phyloP scores from a whole-genome alignment of 371 early-diverging fungal genomes.

The Mucor racemosus region DNA sequence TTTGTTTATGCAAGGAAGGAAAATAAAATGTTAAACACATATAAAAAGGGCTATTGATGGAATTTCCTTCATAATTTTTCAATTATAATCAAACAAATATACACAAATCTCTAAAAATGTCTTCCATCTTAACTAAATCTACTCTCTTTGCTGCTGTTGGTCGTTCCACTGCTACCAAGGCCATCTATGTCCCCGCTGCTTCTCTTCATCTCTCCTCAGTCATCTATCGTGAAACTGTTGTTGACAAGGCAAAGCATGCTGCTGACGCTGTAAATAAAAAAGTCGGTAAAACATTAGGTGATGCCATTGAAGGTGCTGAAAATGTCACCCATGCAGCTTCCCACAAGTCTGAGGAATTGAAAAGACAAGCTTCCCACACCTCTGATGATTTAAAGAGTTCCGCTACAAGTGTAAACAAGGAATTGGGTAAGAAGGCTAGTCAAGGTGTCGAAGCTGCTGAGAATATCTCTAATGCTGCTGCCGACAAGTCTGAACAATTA shows the following conservation, averaged over 20 bases:
- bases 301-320: conserved; percentile 25
- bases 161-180: conserved; percentile 15
- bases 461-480: conserved; percentile 10
- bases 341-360: conserved; percentile 20
- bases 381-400: conserved; percentile 7
- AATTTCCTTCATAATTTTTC: too few species aligned
- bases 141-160: conserved; percentile 21
- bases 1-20: conserved; percentile 8
- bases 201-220: conserved; percentile 20
- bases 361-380: conserved; percentile 10
- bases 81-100: conserved; percentile 3
- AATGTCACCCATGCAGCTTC: conserved; percentile 18
- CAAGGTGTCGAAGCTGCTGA: conserved; percentile 24
- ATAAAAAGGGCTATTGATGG: background rate
- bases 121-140: conserved; percentile 21
- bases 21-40: conserved; percentile 8
- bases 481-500: conserved; percentile 14
- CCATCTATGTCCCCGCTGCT: conserved; percentile 22
- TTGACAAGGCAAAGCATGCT: conserved; percentile 36
- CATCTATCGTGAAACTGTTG: conserved; percentile 22
- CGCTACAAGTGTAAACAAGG: conserved; percentile 23
- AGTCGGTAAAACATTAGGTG: conserved; percentile 18
- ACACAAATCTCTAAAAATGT: conserved; percentile 12
- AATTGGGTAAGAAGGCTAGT: conserved; percentile 17
- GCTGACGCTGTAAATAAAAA: conserved; percentile 29